These are phyloP conservation scores for Suillus tomentosus DNA, from an alignment of 768 basidiomycete genomes.

Conservation along the genomic window DNA sequence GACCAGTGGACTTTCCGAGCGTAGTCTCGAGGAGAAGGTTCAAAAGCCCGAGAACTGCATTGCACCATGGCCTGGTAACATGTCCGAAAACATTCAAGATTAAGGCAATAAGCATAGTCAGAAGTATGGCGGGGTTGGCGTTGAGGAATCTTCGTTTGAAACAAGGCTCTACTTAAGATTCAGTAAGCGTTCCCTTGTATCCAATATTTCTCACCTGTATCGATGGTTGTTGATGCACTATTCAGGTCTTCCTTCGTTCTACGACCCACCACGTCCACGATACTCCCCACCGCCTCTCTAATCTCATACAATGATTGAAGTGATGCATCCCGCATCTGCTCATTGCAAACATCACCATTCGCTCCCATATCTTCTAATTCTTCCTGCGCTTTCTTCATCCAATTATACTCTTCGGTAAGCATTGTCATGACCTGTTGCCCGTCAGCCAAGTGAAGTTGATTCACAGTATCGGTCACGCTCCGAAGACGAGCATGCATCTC, in stretches of 20 bases:
- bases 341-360: neutral
- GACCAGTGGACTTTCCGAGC: neutral
- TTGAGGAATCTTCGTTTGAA: conserved; percentile 1
- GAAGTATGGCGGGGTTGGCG: conserved; percentile 12
- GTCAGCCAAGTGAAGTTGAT: neutral
- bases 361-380: neutral
- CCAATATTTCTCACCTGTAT: conserved; percentile 3
- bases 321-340: neutral
- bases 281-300: neutral
- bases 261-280: neutral
- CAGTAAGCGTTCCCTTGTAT: neutral
- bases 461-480: neutral
- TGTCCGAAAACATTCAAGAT: conserved; percentile 14
- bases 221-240: neutral
- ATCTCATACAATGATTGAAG: neutral
- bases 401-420: neutral
- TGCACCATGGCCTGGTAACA: conserved; percentile 12
- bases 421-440: neutral
- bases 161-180: neutral
- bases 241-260: conserved; percentile 8
- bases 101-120: conserved; percentile 4
- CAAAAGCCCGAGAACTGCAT: conserved; percentile 12
- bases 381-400: neutral
- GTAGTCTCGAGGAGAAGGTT: conserved; percentile 8
- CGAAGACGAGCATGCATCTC: neutral